Evolutionary conservation across 768 basidiomycete genomes (phyloP), one percentile per base, ranked within the genome.

Genomic region (Xerocomus potaroensis): DNA sequence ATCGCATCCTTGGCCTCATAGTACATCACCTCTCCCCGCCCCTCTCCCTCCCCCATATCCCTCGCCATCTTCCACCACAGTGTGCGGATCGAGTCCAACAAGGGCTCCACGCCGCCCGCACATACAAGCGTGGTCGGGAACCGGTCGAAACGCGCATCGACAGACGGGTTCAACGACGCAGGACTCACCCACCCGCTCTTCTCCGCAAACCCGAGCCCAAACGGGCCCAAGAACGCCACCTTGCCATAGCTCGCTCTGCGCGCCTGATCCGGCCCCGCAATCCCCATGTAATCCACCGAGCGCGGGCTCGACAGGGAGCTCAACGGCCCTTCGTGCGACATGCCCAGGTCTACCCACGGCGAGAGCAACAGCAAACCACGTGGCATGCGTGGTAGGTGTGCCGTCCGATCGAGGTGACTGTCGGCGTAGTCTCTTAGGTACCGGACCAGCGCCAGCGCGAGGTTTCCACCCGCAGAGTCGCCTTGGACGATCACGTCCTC

Each of bases 51-150:
- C 5, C 79, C 81, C 48, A 83, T 50, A 52, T 83, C 80, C 43
- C 62, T 63, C 23, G 67, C 62, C 78, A 85, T 80, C 56, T 69
- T 70, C 41, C 76, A 67, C 27, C 66, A 66, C 47, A 81, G 60
- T 1, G 70, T 71, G 36, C 62, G 55, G 42, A 83, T 79, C 31
- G 74, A 72, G 59, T 84, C 82, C 31, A 74, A 59, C n/a, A 81
- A 51, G 0, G 78, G 57, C 56, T 87, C 84, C 0, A 75, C 77
- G 3, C 76, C 80, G 4, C 82, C 84, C 2, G 72, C 73, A 18
- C 75, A 70, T 27, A 86, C 73, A 59, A 81, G 79, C 0, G 83
- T 83, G 41, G 74, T 67, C 3, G 82, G 83, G 58, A 80, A 85
- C 7, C 72, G 74, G 33, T 67, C 67, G 61, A 84, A 86, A 40